Evolutionary conservation across 345 rosid species (phyloP).

Genomic region (Draba incana): DNA sequence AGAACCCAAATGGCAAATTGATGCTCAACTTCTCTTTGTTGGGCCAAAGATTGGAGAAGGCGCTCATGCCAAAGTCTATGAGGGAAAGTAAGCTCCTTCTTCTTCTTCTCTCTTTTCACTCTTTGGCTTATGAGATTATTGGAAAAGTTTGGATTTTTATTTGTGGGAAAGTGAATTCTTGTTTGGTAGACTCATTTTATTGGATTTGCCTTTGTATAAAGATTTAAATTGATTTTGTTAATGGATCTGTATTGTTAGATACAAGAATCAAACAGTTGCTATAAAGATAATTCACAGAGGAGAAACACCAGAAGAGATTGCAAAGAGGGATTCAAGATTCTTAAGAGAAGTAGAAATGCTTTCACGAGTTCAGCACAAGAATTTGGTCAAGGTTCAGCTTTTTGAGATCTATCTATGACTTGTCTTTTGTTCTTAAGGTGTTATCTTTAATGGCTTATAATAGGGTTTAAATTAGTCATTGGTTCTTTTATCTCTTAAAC

Average conservation of each 20-base stretch:
- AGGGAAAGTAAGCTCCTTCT: constrained; percentile 81
- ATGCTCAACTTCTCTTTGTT: constrained; percentile 88
- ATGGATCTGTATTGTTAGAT: constrained; percentile 47
- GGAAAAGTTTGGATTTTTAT: constrained; percentile 31
- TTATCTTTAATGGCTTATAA: not conserved
- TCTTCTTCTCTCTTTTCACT: not conserved
- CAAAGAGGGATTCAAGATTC: constrained; percentile 80
- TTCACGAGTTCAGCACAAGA: constrained; percentile 89
- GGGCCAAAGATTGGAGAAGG: constrained; percentile 99
- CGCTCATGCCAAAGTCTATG: constrained; percentile 96
- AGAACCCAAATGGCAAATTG: constrained; percentile 85
- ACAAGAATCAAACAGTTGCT: constrained; percentile 89
- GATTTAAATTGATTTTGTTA: not conserved
- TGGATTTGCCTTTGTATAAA: constrained; percentile 5
- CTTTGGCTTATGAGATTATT: not conserved
- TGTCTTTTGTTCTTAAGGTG: not conserved
- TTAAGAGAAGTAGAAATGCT: constrained; percentile 91
- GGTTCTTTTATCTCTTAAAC: constrained; percentile 27
- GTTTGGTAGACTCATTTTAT: not conserved
- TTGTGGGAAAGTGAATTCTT: not conserved
- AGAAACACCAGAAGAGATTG: constrained; percentile 79
- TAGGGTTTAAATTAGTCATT: not conserved
- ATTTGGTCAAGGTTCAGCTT: constrained; percentile 74
- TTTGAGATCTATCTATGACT: constrained; percentile 19
- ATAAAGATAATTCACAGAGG: constrained; percentile 83